Base-by-base conservation (phyloP, 2,329 filamentous ascomycete genomes). In the Stachybotrys chartarum region DNA sequence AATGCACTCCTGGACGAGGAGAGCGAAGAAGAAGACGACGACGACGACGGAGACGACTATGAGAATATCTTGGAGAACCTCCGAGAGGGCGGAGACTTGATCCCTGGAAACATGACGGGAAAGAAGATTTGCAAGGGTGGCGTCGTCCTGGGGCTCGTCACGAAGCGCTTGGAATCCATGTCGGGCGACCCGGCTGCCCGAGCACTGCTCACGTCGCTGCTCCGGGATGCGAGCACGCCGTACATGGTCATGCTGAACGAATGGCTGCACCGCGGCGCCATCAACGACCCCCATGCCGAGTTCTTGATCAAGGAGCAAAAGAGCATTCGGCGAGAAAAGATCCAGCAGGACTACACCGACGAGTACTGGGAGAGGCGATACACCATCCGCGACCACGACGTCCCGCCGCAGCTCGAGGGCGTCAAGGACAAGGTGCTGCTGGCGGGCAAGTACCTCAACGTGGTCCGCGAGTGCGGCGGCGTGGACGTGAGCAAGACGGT, bases 231-330 rank as follows among this genome's bases (percentile, higher is more conserved):
- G 1, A 97, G 92, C 65, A 84, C 88, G 55, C 94, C 94, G 0
- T 99, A 99, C 68, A 97, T 97, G 92, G 82, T 83, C 47, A 99
- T 99, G 94, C 76, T 99, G 58, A 99, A 99, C 66, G 93, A 97
- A 70, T 99, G 94, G 94, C 77, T 99, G 16, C 94, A 99, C 67
- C 93, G 96, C 66, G 94, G 94, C 45, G 91, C 88, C 51, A 97
- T 99, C 70, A 90, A 88, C 65, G 94, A 99, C 68, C 91, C 92
- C 0, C 93, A 97, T 69, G 83, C 86, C 1, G 94, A 99, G 70
- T 99, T 99, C 63, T 75, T 99, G 54, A 86, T 99, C 66, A 95
- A 95, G 67, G 94, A 97, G 70, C 91, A 96, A 64, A 95, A 93
- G 71, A 96, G 92, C 66, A 97, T 99, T 63, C 87, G 88, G 56